A percentile compares a stretch with the other conserved stretches of the same genome.
These are phyloP conservation scores for Aspergillus intermedius DNA, from an alignment of 2,329 filamentous ascomycete genomes.

Conservation along the genomic window DNA sequence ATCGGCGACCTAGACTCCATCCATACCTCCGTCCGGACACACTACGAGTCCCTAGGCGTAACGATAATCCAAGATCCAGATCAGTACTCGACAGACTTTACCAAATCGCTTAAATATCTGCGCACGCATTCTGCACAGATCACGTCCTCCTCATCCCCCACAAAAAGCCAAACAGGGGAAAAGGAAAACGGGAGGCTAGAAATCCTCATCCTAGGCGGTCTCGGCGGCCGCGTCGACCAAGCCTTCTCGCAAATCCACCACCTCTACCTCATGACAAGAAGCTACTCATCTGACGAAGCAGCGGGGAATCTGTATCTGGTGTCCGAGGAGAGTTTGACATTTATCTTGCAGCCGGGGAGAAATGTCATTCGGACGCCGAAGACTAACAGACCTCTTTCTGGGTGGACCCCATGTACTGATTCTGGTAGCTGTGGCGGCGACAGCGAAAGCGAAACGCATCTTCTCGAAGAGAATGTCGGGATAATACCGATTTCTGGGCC, in stretches of 20 bases:
- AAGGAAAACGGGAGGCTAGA: slow-evolving; percentile 38
- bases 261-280: slow-evolving; percentile 50
- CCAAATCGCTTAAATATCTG: slow-evolving; percentile 66
- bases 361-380: slow-evolving; percentile 63
- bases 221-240: slow-evolving; percentile 89
- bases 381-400: slow-evolving; percentile 13
- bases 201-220: slow-evolving; percentile 74
- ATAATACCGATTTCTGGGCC: slow-evolving; percentile 79
- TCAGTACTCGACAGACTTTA: slow-evolving; percentile 86
- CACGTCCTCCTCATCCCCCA: slow-evolving; percentile 4
- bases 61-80: slow-evolving; percentile 65
- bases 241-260: slow-evolving; percentile 84
- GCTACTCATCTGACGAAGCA: neutral
- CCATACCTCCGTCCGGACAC: slow-evolving; percentile 52
- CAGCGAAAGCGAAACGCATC: neutral
- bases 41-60: slow-evolving; percentile 58
- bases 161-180: slow-evolving; percentile 1
- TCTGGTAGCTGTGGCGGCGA: neutral
- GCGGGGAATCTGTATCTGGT: slow-evolving; percentile 68
- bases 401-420: neutral
- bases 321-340: slow-evolving; percentile 73
- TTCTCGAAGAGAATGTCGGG: slow-evolving; percentile 65
- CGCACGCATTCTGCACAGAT: slow-evolving; percentile 31
- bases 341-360: slow-evolving; percentile 63
- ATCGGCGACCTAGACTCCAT: slow-evolving; percentile 91